Conservation (phyloP, 345 rosid species). For the Camelina hispida region DNA sequence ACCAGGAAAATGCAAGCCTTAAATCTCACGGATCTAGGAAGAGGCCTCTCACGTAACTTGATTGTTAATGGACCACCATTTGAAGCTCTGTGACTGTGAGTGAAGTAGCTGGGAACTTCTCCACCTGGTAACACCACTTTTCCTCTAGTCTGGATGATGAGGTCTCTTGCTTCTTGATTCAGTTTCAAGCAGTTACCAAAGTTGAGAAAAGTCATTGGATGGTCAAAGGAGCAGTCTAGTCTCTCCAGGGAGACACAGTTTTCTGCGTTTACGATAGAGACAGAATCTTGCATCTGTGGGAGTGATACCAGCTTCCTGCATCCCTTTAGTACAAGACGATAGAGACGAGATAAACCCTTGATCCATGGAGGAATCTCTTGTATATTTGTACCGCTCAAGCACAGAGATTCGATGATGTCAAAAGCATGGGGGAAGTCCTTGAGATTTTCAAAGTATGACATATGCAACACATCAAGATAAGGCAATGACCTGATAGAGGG, state of each 20-base stretch:
- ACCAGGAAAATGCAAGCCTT: too few relatives aligned
- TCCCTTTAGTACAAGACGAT: background rate
- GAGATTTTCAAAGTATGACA: background rate
- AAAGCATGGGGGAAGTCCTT: background rate
- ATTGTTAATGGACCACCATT: background rate
- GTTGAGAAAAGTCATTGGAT: background rate
- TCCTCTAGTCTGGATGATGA: background rate
- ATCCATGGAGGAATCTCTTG: background rate
- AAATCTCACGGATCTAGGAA: too few relatives aligned
- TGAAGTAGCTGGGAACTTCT: constrained; percentile 14
- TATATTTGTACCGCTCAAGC: background rate
- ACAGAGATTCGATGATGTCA: background rate
- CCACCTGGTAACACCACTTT: background rate
- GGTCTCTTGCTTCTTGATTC: background rate
- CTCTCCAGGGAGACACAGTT: background rate
- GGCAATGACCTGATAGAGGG: background rate
- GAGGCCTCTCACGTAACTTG: background rate
- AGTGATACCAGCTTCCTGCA: background rate
- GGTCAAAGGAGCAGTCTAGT: background rate
- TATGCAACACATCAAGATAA: background rate
- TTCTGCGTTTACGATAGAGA: background rate
- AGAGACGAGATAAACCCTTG: background rate
- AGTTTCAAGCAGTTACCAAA: background rate
- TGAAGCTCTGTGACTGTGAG: background rate
- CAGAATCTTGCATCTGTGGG: background rate